A percentile compares a stretch with the other conserved stretches of the same genome.
phyloP scores from a whole-genome alignment of 495 filamentous ascomycete species.

The Aspergillus coremiiformis region DNA sequence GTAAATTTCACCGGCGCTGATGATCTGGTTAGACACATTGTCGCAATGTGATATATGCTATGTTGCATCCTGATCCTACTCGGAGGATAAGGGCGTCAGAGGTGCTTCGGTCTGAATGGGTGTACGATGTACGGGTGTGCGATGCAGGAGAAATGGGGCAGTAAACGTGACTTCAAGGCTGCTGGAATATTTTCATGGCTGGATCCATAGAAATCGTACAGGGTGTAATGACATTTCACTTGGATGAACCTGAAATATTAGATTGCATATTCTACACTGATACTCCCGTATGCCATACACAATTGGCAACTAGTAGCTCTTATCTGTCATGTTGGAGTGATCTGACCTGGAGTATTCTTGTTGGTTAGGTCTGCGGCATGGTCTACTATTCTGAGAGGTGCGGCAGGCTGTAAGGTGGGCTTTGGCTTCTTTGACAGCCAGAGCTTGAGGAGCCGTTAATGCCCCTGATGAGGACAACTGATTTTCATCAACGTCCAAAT shows the following conservation, averaged over 20 bases:
- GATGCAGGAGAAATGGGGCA: slow-evolving; percentile 74
- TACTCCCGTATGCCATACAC: too few relatives aligned
- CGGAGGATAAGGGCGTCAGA: slow-evolving; percentile 81
- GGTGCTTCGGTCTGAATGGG: slow-evolving; percentile 88
- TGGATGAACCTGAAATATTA: neutral
- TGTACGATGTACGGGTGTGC: slow-evolving; percentile 78
- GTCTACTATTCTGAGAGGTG: slow-evolving; percentile 48
- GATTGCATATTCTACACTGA: too few relatives aligned
- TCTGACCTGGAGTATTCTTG: slow-evolving; percentile 44
- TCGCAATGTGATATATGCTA: slow-evolving; percentile 91
- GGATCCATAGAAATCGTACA: neutral
- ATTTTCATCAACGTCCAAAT: neutral
- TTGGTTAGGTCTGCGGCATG: slow-evolving; percentile 39
- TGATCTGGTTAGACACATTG: slow-evolving; percentile 34
- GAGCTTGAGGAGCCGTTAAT: slow-evolving; percentile 50
- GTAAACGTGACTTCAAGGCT: neutral
- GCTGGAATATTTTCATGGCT: neutral
- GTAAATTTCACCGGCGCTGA: neutral
- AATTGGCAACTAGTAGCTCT: too few relatives aligned
- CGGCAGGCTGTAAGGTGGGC: slow-evolving; percentile 57
- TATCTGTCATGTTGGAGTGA: slow-evolving; percentile 50
- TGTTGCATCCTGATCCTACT: slow-evolving; percentile 69
- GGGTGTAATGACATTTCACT: neutral
- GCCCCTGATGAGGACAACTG: slow-evolving; percentile 50
- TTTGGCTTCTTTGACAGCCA: slow-evolving; percentile 53